These are phyloP conservation scores for Cytospora mali DNA, from an alignment of 2,329 filamentous ascomycete species.

Conservation along the genomic window DNA sequence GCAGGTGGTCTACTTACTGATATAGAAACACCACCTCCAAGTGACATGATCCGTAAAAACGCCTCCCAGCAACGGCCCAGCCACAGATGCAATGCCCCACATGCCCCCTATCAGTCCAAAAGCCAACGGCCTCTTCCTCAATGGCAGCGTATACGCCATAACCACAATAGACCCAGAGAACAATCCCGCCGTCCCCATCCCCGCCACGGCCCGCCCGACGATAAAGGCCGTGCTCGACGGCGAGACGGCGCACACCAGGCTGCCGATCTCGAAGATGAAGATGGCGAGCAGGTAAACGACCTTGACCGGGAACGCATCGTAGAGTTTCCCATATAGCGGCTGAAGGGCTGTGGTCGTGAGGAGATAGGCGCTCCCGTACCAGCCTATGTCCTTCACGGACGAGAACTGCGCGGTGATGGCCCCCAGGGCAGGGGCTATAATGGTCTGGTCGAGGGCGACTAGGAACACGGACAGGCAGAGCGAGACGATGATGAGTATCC, in stretches of 20 bases:
- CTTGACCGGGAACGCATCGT: constrained; percentile 55
- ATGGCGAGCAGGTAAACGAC: constrained; percentile 45
- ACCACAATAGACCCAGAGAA: constrained; percentile 55
- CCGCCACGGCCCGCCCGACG: constrained; percentile 54
- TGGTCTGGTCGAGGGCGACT: constrained; percentile 55
- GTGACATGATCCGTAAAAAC: constrained; percentile 52
- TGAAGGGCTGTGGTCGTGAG: constrained; percentile 53
- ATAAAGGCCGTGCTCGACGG: constrained; percentile 53
- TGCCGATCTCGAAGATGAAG: constrained; percentile 38
- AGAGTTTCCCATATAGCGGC: constrained; percentile 53
- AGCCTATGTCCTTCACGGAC: constrained; percentile 54
- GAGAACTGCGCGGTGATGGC: constrained; percentile 51
- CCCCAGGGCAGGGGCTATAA: constrained; percentile 55
- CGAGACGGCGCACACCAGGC: constrained; percentile 45
- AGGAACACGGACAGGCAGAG: constrained; percentile 51
- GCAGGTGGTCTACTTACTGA: constrained; percentile 29
- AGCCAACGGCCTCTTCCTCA: constrained; percentile 55
- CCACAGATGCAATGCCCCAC: constrained; percentile 54
- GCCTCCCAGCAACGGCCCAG: constrained; percentile 54
- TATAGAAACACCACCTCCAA: constrained; percentile 57
- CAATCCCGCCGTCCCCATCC: constrained; percentile 54
- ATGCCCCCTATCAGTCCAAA: constrained; percentile 59
- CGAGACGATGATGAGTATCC: constrained; percentile 46
- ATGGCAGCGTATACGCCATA: constrained; percentile 51
- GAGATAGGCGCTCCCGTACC: constrained; percentile 54